Evolutionary conservation across 108 stramenopile genomes (phyloP), one percentile per base, ranked within the genome.

Genomic region (Cyclostephanos invisitatus): DNA sequence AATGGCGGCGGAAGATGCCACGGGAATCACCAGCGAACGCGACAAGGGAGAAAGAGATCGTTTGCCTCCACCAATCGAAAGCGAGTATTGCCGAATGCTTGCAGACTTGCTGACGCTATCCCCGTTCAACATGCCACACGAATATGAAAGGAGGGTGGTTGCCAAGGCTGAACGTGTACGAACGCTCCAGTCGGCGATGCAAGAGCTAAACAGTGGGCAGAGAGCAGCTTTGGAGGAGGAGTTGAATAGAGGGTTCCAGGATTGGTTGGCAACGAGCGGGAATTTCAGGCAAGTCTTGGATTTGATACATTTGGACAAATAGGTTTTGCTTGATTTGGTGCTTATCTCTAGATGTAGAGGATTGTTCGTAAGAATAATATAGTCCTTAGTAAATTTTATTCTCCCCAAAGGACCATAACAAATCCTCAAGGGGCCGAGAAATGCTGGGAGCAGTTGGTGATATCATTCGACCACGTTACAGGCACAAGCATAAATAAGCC

Each of bases 211-310:
- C 42, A 72, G 81, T 20, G 85, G 87, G 25, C 88, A 94, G 62
- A 85, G 78, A 50, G 55, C 59, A 24, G 78, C 65, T 53, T 77
- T 94, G 29, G 86, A 94, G 60, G 93, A 94, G 50, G 93, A 94
- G 68, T 53, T 94, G 59, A 90, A 91, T 65, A 74, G 83, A 44
- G 90, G 89, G 9, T 92, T 96, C 60, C 76, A 88, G 51, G 96
- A 97, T 66, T 97, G 96, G 96, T 80, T 97, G 22, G 91, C 92
- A 3, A 85, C 93, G 29, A 91, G 91, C 62, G 96, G 96, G 5
- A 97, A 97, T 72, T 78, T 97, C 14, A 86, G 94, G 25, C 96
- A 97, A 54, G 92, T 97, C 25, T 76, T 97, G 49, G 96, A 97
- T 76, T 82, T 97, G 29, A 92, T 97, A 1, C 93, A 92, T 70